Evolutionary conservation across 2,329 filamentous ascomycete genomes (phyloP).

Genomic region (Bipolaris gigantea): DNA sequence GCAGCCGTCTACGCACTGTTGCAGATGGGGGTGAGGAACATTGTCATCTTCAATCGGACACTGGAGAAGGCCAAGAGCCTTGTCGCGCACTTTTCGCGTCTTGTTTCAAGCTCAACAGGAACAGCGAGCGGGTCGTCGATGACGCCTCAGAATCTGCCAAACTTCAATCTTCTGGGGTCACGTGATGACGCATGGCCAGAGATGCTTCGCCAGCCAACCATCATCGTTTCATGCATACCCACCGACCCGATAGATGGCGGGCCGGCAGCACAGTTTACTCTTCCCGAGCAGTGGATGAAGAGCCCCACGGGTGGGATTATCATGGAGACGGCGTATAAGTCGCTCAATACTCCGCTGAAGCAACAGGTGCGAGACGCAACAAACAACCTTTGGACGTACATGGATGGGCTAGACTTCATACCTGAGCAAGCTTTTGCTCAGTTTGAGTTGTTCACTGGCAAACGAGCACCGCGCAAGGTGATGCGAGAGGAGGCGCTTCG

Average conservation of each 20-base stretch:
- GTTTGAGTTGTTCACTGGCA: slow-evolving; percentile 78
- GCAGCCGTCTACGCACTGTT: slow-evolving; percentile 78
- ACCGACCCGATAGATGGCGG: slow-evolving; percentile 66
- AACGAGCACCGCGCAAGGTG: slow-evolving; percentile 67
- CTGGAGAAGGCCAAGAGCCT: slow-evolving; percentile 66
- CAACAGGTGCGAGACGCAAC: slow-evolving; percentile 65
- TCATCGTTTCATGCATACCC: slow-evolving; percentile 76
- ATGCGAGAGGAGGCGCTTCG: slow-evolving; percentile 68
- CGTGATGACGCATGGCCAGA: slow-evolving; percentile 66
- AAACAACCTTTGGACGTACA: slow-evolving; percentile 69
- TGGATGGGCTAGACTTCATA: slow-evolving; percentile 74
- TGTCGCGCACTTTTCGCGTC: slow-evolving; percentile 68
- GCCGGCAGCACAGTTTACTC: slow-evolving; percentile 69
- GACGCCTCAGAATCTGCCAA: slow-evolving; percentile 36
- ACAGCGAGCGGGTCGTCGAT: slow-evolving; percentile 20
- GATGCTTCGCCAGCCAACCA: slow-evolving; percentile 65
- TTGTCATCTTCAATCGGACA: slow-evolving; percentile 75
- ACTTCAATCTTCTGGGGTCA: slow-evolving; percentile 62
- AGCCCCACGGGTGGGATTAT: slow-evolving; percentile 76
- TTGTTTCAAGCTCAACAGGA: slow-evolving; percentile 38
- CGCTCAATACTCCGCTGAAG: slow-evolving; percentile 70
- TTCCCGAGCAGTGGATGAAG: slow-evolving; percentile 69
- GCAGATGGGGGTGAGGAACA: slow-evolving; percentile 73
- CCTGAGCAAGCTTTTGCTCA: slow-evolving; percentile 80
- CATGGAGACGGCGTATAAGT: slow-evolving; percentile 73